Evolutionary conservation across 352 stramenopile species (phyloP), one percentile per base, ranked within the genome.

Genomic region (Phytophthora kernoviae): DNA sequence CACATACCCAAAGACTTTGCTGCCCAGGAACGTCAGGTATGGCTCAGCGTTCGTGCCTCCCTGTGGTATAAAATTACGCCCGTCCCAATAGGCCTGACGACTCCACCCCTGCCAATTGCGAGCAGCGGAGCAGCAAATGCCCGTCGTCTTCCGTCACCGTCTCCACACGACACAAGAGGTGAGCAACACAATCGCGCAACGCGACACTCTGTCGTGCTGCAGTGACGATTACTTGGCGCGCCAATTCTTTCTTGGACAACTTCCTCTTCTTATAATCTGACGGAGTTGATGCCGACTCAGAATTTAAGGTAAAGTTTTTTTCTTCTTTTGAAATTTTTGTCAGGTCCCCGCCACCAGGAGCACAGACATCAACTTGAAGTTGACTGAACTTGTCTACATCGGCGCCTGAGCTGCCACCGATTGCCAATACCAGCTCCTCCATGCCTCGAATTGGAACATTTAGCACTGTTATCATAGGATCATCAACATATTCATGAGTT

Each of bases 11-110:
- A 96, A 94, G 18, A 65, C 45, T 70, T 93, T 85, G 51, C 81
- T 93, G 17, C 87, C 87, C 4, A 96, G 69, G 47, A 96, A 96
- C n/a, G 87, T 91, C 42, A 96, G 62, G 50, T 85, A 94, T 18
- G 84, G 75, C 39, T 76, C 56, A 4, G 62, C 60, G 1, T 69
- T 24, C 2, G 58, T 54, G 4, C 49, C 22, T 6, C 56, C 40
- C 46, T 63, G 67, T 4, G 84, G 73, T 40, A 88, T 78, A 47
- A 96, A 94, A 44, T 86, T 88, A 48, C 87, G 84, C 39, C 84
- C 84, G 58, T 96, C 76, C 87, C 87, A 96, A 54, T 96, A 96
- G 5, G 54, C 54, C n/a, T 41, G 64, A 33, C 65, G 74, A 44
- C 68, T 73, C 78, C 78, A 90, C 2, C 73, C n/a, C 84, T 12